Conservation (phyloP, 495 filamentous ascomycete species). For the Talaromyces adpressus region DNA sequence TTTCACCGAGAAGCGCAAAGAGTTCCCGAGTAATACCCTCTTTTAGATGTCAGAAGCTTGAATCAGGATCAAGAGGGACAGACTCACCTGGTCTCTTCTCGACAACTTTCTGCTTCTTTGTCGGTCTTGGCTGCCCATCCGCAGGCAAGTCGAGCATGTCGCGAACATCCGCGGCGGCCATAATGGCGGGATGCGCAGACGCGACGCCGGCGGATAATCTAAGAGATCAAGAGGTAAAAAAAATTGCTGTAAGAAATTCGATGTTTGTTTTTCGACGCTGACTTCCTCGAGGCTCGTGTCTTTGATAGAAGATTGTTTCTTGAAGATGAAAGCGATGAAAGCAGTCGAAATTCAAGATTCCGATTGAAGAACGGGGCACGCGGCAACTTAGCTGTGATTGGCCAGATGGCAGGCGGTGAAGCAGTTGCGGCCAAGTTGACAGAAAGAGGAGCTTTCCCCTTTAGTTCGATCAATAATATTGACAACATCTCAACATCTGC, state of each 20-base stretch:
- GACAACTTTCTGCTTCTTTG: constrained; percentile 71
- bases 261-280: not conserved
- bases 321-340: not conserved
- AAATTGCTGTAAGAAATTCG: not conserved
- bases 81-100: constrained; percentile 61
- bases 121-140: constrained; percentile 53
- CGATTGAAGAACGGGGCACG: not conserved
- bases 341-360: not conserved
- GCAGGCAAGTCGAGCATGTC: constrained; percentile 80
- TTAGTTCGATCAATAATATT: constrained; percentile 1
- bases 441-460: constrained; percentile 6
- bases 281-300: not conserved
- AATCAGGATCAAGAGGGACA: constrained; percentile 23
- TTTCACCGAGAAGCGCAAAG: constrained; percentile 57
- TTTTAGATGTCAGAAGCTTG: constrained; percentile 41
- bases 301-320: not conserved
- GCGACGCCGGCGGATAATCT: not conserved
- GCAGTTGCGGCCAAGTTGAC: constrained; percentile 9
- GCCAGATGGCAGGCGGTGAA: constrained; percentile 1
- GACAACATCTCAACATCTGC: not conserved
- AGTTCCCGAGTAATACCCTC: constrained; percentile 66
- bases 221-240: not conserved
- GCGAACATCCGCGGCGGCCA: constrained; percentile 78
- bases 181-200: constrained; percentile 26
- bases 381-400: not conserved